A percentile compares a stretch with the other conserved stretches of the same genome.
These are phyloP conservation scores for Vigna hirtella DNA, from an alignment of 306 rosid genomes.

Conservation along the genomic window DNA sequence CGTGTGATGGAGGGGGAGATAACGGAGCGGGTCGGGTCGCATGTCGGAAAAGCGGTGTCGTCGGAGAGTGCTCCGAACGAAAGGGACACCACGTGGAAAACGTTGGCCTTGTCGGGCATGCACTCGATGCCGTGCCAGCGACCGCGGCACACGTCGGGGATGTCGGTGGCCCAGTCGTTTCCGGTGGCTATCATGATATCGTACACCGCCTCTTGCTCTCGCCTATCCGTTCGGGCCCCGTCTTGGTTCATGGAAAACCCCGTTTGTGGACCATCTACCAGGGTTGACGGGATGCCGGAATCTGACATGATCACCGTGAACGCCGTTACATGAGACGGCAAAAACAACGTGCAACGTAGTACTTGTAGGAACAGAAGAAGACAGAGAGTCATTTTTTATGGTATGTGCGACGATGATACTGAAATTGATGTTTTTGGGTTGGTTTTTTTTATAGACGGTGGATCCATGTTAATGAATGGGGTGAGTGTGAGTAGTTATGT, in stretches of 20 bases:
- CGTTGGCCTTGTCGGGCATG: constrained; percentile 76
- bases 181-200: constrained; percentile 91
- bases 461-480: constrained; percentile 37
- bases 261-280: constrained; percentile 76
- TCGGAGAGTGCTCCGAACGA: constrained; percentile 87
- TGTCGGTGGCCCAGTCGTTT: constrained; percentile 80
- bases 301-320: constrained; percentile 80
- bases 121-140: constrained; percentile 99
- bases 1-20: constrained; percentile 67
- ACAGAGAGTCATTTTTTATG: constrained; percentile 51
- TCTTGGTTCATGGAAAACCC: constrained; percentile 67
- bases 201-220: constrained; percentile 79
- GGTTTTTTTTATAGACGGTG: not conserved
- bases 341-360: constrained; percentile 21
- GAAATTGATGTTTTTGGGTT: not conserved
- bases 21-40: constrained; percentile 70
- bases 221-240: constrained; percentile 62
- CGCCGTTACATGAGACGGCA: constrained; percentile 33
- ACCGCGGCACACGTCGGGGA: constrained; percentile 84
- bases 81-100: constrained; percentile 78
- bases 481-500: constrained; percentile 23
- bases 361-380: constrained; percentile 28
- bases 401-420: not conserved
- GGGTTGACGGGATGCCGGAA: constrained; percentile 57
- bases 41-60: constrained; percentile 85